These are phyloP conservation scores for Talaromyces piceae DNA, from an alignment of 2,329 filamentous ascomycete genomes.

Conservation along the genomic window DNA sequence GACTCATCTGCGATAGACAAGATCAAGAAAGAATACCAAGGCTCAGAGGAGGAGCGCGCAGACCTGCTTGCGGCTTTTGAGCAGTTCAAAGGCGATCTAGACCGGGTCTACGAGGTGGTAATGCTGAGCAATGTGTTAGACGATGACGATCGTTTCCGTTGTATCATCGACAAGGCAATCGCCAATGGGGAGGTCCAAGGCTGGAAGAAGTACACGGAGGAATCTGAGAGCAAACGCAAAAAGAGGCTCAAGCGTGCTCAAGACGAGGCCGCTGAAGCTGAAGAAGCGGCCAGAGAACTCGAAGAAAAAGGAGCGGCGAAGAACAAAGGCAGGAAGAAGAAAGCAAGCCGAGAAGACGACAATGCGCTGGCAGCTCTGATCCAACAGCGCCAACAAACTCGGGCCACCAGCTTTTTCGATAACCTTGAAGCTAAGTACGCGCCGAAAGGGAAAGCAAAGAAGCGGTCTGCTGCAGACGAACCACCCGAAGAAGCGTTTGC, in stretches of 20 bases:
- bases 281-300: constrained; percentile 65
- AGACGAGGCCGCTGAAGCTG: constrained; percentile 64
- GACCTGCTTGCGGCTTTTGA: constrained; percentile 74
- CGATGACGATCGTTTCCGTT: constrained; percentile 78
- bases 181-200: constrained; percentile 56
- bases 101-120: constrained; percentile 67
- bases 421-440: constrained; percentile 70
- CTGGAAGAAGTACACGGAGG: constrained; percentile 63
- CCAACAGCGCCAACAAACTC: constrained; percentile 58
- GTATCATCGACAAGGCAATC: constrained; percentile 76
- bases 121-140: constrained; percentile 79
- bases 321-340: constrained; percentile 34
- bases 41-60: constrained; percentile 72
- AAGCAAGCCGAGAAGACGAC: constrained; percentile 38
- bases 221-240: constrained; percentile 59
- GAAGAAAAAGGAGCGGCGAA: constrained; percentile 54
- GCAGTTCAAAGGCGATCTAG: constrained; percentile 65
- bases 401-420: constrained; percentile 59
- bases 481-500: constrained; percentile 58
- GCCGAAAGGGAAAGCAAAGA: constrained; percentile 33
- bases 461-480: constrained; percentile 43
- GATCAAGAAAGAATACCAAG: constrained; percentile 73
- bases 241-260: constrained; percentile 55
- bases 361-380: constrained; percentile 65
- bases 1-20: constrained; percentile 65